Conservation (phyloP, 108 stramenopile species). For the Discostella pseudostelligera region DNA sequence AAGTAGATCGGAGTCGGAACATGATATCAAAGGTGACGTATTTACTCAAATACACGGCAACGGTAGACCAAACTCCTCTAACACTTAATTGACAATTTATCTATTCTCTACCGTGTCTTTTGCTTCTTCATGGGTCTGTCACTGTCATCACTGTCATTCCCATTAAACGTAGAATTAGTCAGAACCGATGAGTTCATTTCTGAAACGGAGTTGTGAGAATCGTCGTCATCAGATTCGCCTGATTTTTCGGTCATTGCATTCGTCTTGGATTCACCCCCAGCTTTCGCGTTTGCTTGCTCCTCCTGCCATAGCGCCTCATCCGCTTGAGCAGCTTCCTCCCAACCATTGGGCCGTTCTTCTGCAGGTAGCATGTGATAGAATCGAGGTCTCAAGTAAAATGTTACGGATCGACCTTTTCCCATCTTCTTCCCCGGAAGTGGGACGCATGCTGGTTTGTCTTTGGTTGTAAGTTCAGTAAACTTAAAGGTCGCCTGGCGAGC, state of each 20-base stretch:
- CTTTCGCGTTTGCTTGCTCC: conserved; percentile 35
- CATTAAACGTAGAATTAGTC: conserved; percentile 2
- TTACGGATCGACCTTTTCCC: conserved; percentile 73
- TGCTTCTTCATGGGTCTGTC: conserved; percentile 1
- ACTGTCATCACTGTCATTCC: conserved; percentile 9
- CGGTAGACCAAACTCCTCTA: no score
- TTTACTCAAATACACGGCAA: no score
- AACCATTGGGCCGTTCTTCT: conserved; percentile 66
- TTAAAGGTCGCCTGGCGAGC: conserved; percentile 80
- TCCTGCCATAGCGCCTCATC: conserved; percentile 60
- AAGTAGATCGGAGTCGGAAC: no score
- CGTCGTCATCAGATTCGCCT: conserved; percentile 15
- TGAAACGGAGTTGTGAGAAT: conserved; percentile 8
- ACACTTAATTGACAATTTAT: no score
- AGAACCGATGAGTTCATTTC: conserved; percentile 21
- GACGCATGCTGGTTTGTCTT: conserved; percentile 74
- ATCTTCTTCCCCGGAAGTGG: conserved; percentile 32
- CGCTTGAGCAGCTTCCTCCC: conserved; percentile 69
- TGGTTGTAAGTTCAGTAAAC: conserved; percentile 78
- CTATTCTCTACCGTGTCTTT: not conserved
- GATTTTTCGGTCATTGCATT: conserved; percentile 30
- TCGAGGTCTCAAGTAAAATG: conserved; percentile 80
- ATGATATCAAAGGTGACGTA: no score
- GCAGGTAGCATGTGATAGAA: conserved; percentile 78
- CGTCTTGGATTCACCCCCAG: conserved; percentile 36